A percentile compares a stretch with the other conserved stretches of the same genome.
These are phyloP conservation scores for Ophiostoma sp. DNA, from an alignment of 2,329 filamentous ascomycete species.

Conservation along the genomic window DNA sequence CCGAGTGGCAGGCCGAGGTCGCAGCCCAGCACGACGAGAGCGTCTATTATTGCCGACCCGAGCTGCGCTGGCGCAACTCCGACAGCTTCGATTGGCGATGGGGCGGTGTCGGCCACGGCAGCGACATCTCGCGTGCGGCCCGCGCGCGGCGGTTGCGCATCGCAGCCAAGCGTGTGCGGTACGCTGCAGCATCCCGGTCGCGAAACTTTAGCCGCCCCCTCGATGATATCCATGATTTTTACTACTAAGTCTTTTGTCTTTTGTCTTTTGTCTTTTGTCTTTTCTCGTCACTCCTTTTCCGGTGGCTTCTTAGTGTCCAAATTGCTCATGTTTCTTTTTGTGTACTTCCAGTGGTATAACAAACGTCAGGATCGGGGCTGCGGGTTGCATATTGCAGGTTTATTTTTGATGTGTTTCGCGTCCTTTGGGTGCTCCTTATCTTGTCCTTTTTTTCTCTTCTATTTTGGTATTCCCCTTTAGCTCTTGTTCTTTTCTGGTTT, in stretches of 20 bases:
- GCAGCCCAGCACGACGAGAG: neutral
- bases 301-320: neutral
- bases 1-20: neutral
- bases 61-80: neutral
- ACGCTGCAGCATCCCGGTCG: neutral
- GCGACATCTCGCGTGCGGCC: neutral
- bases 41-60: neutral
- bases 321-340: neutral
- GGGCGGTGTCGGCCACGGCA: conserved; percentile 1
- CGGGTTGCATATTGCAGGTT: neutral
- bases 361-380: neutral
- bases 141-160: conserved; percentile 3
- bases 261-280: neutral
- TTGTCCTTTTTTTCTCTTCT: neutral
- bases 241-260: neutral
- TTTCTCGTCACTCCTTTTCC: neutral
- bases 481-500: neutral
- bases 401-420: neutral
- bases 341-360: neutral
- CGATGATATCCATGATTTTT: too few relatives aligned
- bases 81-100: conserved; percentile 22
- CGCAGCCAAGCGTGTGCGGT: neutral
- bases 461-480: too few relatives aligned
- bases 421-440: neutral
- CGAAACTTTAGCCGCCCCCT: neutral